Evolutionary conservation across 768 basidiomycete genomes (phyloP), one percentile per base, ranked within the genome.

Genomic region (Suillus variegatus): DNA sequence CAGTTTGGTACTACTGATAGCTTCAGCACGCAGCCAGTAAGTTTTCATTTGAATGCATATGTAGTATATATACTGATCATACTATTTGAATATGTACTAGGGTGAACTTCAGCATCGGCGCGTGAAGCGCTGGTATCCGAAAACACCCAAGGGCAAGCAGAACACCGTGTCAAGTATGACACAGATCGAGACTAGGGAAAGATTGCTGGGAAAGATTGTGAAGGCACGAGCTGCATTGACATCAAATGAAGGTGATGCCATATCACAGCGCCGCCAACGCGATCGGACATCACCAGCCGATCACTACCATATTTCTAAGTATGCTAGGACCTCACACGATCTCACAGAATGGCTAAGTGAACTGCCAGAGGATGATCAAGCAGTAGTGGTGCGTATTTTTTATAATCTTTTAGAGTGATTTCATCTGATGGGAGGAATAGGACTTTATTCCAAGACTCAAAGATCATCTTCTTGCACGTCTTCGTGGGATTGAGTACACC

Each of bases 91-190:
- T 14, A 20, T 20, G 47, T 46, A 44, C 49, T 81, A 51, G 80
- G 75, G 78, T n/a, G 81, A 81, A 66, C 69, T 74, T 0, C 73
- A 79, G 54, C 81, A 83, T 61, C 66, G 73, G 0, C 66, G 63
- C 0, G 68, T 79, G 13, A 84, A 84, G 67, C 68, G 68, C 0
- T 65, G 77, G 43, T 84, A 81, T 62, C 67, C 61, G 0, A 55
- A 70, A 2, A 80, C 79, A 0, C 79, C 80, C 66, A 81, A 81
- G 62, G 72, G 69, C 16, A 61, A 63, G 32, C 28, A 47, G 32
- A 74, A 32, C 63, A 68, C 20, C 38, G 51, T 2, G 12, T 62
- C 2, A 74, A 81, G 57, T 22, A 79, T 82, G 51, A 73, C 73
- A 1, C 32, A 62, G 5, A 69, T 67, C 1, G 64, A 72, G 35